Evolutionary conservation across 108 stramenopile genomes (phyloP), one percentile per base, ranked within the genome.

Genomic region (Nitzschia putrida): DNA sequence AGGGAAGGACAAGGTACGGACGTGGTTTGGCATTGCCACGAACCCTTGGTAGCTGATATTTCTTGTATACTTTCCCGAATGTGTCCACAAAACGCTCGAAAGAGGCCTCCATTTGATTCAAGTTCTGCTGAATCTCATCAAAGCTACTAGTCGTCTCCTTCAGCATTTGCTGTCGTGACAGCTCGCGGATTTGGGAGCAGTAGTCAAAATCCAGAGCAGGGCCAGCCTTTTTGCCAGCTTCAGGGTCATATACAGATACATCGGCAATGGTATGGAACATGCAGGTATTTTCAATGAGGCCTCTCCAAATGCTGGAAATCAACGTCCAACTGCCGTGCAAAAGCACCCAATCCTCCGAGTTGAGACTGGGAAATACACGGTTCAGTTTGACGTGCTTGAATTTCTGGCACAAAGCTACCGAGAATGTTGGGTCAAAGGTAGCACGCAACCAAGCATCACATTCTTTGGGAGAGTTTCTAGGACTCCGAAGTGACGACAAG

Each of bases 281-380:
- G 45, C 61, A 63, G 10, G 14, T n/a, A 3, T 44, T 21, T 44
- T 45, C 44, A 14, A 22, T 22, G 22, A 63, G 44, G 21, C 22
- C 16, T 47, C 61, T 44, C 61, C 61, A 63, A 47, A 63, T 47
- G 18, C 44, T 45, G 18, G 44, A 63, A 21, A 63, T 16, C 9
- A 63, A 1, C 0, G 44, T 63, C 61, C 61, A 63, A 8, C 61
- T 63, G 21, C 21, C 43, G 23, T 63, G 61, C 9, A 63, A 23
- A 11, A 63, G 42, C 0, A 22, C 37, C 61, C 61, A 63, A 43
- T 63, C 61, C 0, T 63, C 44, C 8, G 61, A 63, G 22, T 63
- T 63, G 21, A 63, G 44, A 63, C 61, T 63, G 8, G 61, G 61
- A 63, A 45, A 63, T n/a, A 63, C 12, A 9, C 18, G 29, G 9